A percentile compares a stretch with the other conserved stretches of the same genome.
phyloP scores from a whole-genome alignment of 495 filamentous ascomycete genomes.

The Aspergillus asperescens region DNA sequence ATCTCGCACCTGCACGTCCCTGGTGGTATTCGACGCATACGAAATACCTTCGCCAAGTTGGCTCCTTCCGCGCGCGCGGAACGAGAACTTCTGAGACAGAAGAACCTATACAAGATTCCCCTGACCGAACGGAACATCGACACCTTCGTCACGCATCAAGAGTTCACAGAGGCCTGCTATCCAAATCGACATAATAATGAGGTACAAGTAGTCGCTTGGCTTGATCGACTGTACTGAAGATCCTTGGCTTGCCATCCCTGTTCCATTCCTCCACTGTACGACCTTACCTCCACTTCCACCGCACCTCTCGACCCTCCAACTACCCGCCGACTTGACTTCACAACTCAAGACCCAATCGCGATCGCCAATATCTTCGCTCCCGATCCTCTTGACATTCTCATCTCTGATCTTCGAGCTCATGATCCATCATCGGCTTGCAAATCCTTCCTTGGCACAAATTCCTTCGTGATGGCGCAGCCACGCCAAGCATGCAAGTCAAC shows the following conservation, averaged over 20 bases:
- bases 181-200: slow-evolving; percentile 49
- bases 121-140: slow-evolving; percentile 44
- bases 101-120: slow-evolving; percentile 39
- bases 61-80: slow-evolving; percentile 37
- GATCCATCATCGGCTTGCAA: slow-evolving; percentile 10
- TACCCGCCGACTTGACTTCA: not conserved
- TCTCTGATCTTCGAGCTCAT: not conserved
- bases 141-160: slow-evolving; percentile 39
- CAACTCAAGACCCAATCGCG: not conserved
- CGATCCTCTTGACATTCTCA: not conserved
- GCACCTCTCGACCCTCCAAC: not conserved
- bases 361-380: not conserved
- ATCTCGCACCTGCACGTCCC: slow-evolving; percentile 26
- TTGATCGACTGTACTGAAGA: slow-evolving; percentile 48
- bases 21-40: slow-evolving; percentile 36
- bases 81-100: slow-evolving; percentile 36
- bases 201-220: slow-evolving; percentile 64
- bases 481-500: slow-evolving; percentile 20
- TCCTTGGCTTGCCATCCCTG: not conserved
- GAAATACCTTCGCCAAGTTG: slow-evolving; percentile 35
- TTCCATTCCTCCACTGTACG: not conserved
- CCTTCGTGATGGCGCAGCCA: slow-evolving; percentile 15
- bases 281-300: not conserved
- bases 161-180: slow-evolving; percentile 53
- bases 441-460: slow-evolving; percentile 26